A percentile compares a stretch with the other conserved stretches of the same genome.
Evolutionary conservation across 2,329 filamentous ascomycete genomes (phyloP).

Genomic region (Didymella arachidicola): DNA sequence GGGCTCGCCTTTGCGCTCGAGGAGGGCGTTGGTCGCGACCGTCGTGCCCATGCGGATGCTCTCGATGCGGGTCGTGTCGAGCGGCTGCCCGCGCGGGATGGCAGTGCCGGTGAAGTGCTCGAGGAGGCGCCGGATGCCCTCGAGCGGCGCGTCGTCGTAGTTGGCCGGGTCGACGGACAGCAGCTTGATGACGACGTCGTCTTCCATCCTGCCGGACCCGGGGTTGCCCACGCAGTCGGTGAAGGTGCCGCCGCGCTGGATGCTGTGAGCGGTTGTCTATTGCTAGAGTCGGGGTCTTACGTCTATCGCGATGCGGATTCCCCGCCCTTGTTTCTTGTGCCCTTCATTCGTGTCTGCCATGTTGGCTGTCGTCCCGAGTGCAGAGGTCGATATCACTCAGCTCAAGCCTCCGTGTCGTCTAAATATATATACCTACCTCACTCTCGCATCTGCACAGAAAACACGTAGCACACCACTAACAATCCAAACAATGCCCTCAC

Average conservation of each 20-base stretch:
- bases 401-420: neutral
- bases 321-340: conserved; percentile 53
- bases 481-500: neutral
- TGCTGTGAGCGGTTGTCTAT: neutral
- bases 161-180: conserved; percentile 90
- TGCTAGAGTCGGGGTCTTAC: conserved; percentile 28
- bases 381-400: no score
- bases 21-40: conserved; percentile 88
- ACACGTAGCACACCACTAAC: neutral
- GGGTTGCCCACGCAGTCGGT: conserved; percentile 90
- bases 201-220: conserved; percentile 69
- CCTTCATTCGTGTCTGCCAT: conserved; percentile 32
- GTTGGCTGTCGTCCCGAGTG: neutral
- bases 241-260: conserved; percentile 82
- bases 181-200: conserved; percentile 85
- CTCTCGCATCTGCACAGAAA: neutral
- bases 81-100: conserved; percentile 78
- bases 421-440: neutral
- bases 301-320: conserved; percentile 77
- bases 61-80: conserved; percentile 85
- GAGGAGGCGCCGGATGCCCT: conserved; percentile 87
- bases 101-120: conserved; percentile 76
- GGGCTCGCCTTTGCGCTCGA: conserved; percentile 88
- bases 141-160: conserved; percentile 88
- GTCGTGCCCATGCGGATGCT: conserved; percentile 97